Evolutionary conservation across 208 protist genomes (phyloP), one percentile per base, ranked within the genome.

Genomic region (Crithidia fasciculata): DNA sequence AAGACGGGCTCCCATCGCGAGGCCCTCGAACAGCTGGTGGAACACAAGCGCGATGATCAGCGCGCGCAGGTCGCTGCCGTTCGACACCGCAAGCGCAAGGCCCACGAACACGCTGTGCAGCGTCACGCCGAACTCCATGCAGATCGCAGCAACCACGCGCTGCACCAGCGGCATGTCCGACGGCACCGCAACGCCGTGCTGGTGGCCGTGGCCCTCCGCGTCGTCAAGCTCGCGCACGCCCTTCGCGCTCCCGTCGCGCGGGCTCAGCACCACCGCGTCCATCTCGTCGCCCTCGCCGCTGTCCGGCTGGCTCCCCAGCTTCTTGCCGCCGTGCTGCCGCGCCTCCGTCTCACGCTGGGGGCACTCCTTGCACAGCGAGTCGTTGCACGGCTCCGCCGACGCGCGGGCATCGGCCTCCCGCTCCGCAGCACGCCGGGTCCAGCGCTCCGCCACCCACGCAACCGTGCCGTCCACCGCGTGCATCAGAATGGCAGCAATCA

Each of bases 1-100:
- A 10, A 93, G 78, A 28, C 84, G 80, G 13, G 88, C 44, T 39
- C 88, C 85, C 41, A 91, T 73, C 36, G 85, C 85, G 8, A 90
- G 61, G 57, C 88, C 88, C 67, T 91, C 88, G 45, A 93, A 93
- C 50, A 93, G 40, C 74, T 93, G 88, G 62, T 93, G 88, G 58
- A 93, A 89, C 53, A 75, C 66, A 37, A 93, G 75, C 15, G 88
- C 88, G 28, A 89, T 76, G 45, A 89, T 69, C 41, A 93, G 74
- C 36, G 67, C 54, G 36, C 58, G 59, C 40, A 87, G 75, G 10
- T 83, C 72, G 6, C 55, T 16, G 16, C 87, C 84, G 13, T 44
- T 70, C 15, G 78, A 65, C 15, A 90, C 70, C 19, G 81, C 88
- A 18, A 93, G 36, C 2, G 83, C 68, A 13, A 93, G 56, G 0